A percentile compares a stretch with the other conserved stretches of the same genome.
Conservation (phyloP, 768 basidiomycete species). For the Ramaria rubella region DNA sequence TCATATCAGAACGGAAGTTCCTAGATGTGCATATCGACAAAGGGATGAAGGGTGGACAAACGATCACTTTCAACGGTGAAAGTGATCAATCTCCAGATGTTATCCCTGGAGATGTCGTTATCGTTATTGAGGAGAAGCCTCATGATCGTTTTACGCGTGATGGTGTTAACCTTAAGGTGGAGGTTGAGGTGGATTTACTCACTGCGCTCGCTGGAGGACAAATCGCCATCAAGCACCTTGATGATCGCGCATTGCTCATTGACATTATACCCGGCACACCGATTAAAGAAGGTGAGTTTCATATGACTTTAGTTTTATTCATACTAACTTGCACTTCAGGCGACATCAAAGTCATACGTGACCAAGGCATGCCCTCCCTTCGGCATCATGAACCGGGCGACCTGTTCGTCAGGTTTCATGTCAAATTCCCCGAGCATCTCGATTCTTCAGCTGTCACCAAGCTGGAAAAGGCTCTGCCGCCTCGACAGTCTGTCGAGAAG, state of each 20-base stretch:
- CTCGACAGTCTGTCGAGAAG: slow-evolving; percentile 59
- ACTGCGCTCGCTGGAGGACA: slow-evolving; percentile 91
- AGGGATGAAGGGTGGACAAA: slow-evolving; percentile 94
- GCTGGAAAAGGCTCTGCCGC: slow-evolving; percentile 81
- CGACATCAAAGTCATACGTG: slow-evolving; percentile 82
- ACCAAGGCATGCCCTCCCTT: slow-evolving; percentile 98
- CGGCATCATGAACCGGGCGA: slow-evolving; percentile 97
- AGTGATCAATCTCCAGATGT: slow-evolving; percentile 88
- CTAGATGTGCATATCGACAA: slow-evolving; percentile 98
- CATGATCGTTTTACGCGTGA: slow-evolving; percentile 85
- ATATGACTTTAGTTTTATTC: not conserved
- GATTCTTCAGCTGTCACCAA: slow-evolving; percentile 56
- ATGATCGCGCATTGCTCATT: slow-evolving; percentile 83
- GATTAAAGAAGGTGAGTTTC: slow-evolving; percentile 77
- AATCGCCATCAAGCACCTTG: slow-evolving; percentile 86
- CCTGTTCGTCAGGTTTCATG: slow-evolving; percentile 78
- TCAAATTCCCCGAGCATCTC: slow-evolving; percentile 85
- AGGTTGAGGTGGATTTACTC: slow-evolving; percentile 88
- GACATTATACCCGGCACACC: slow-evolving; percentile 85
- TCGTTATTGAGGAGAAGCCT: slow-evolving; percentile 88
- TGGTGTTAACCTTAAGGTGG: slow-evolving; percentile 79
- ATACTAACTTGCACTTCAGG: slow-evolving; percentile 38
- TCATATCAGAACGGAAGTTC: slow-evolving; percentile 88
- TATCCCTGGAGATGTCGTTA: slow-evolving; percentile 89
- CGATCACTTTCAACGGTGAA: slow-evolving; percentile 82